phyloP scores from a whole-genome alignment of 2,329 filamentous ascomycete genomes.

The Pseudocercospora crystallina region DNA sequence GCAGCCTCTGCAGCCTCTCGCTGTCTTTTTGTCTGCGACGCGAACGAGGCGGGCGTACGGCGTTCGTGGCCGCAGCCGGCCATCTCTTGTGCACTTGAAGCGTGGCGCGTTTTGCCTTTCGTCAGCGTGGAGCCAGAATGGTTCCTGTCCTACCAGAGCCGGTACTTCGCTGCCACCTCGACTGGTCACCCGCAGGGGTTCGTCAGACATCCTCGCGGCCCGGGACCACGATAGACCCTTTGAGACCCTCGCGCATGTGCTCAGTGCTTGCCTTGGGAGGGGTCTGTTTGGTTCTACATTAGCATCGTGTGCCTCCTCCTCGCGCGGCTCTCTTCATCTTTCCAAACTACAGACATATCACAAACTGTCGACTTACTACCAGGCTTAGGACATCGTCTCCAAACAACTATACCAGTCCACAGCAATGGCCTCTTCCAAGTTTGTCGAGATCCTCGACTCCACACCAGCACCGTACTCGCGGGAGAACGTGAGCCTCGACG shows the following conservation, averaged over 20 bases:
- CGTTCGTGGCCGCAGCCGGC: neutral
- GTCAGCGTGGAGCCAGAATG: neutral
- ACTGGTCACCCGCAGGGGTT: neutral
- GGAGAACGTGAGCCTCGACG: conserved; percentile 37
- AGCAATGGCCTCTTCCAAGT: conserved; percentile 37
- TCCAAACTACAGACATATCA: neutral
- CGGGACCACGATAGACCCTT: neutral
- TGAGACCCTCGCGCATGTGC: neutral
- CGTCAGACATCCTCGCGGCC: neutral
- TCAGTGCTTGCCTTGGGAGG: conserved; percentile 6
- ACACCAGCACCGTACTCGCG: conserved; percentile 30
- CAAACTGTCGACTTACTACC: neutral
- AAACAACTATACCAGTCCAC: neutral
- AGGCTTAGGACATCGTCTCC: no score
- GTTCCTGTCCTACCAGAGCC: conserved; percentile 5
- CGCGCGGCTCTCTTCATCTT: neutral
- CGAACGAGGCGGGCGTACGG: neutral
- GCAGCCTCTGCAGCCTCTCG: no score
- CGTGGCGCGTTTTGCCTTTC: conserved; percentile 4
- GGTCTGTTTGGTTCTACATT: conserved; percentile 12
- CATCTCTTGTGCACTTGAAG: conserved; percentile 1
- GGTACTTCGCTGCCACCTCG: conserved; percentile 1
- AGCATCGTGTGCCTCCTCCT: conserved; percentile 4
- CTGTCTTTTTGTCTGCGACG: no score
- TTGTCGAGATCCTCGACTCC: conserved; percentile 38